These are phyloP conservation scores for Candida taoyuanica DNA, from an alignment of 805 yeast species.

Conservation along the genomic window DNA sequence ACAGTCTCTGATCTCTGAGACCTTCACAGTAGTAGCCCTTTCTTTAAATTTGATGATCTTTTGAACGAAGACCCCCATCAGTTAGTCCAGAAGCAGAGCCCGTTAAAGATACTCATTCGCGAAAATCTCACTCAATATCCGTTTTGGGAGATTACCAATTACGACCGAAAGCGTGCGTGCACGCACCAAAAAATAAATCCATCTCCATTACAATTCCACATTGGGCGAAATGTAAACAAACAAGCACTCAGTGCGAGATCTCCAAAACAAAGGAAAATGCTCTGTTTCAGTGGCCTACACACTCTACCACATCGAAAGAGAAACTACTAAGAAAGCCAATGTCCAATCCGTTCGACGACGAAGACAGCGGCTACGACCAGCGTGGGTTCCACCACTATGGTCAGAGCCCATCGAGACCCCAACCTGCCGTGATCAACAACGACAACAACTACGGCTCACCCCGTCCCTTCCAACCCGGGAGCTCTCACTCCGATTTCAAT, in stretches of 20 bases:
- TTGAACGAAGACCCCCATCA: too few species aligned
- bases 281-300: background rate
- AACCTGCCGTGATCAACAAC: slow-evolving; percentile 19
- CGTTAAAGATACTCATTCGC: background rate
- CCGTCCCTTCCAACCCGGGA: slow-evolving; percentile 14
- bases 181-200: background rate
- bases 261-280: slow-evolving; percentile 5
- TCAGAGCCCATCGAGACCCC: slow-evolving; percentile 20
- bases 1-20: too few species aligned
- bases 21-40: too few species aligned
- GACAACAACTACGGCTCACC: slow-evolving; percentile 20
- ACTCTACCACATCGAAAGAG: background rate
- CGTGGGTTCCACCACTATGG: background rate
- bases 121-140: background rate
- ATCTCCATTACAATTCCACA: slow-evolving; percentile 11
- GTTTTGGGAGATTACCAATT: slow-evolving; percentile 1
- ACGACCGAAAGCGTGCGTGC: background rate
- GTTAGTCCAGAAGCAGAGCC: background rate
- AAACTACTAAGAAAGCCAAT: too few species aligned
- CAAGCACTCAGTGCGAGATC: slow-evolving; percentile 1
- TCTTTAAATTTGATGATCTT: too few species aligned
- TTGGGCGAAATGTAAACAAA: slow-evolving; percentile 24
- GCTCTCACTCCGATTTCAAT: slow-evolving; percentile 10
- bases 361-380: slow-evolving; percentile 12
- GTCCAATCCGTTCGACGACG: slow-evolving; percentile 29